A percentile compares a stretch with the other conserved stretches of the same genome.
Conservation (phyloP, 345 rosid genomes). For the Populus deltoides region DNA sequence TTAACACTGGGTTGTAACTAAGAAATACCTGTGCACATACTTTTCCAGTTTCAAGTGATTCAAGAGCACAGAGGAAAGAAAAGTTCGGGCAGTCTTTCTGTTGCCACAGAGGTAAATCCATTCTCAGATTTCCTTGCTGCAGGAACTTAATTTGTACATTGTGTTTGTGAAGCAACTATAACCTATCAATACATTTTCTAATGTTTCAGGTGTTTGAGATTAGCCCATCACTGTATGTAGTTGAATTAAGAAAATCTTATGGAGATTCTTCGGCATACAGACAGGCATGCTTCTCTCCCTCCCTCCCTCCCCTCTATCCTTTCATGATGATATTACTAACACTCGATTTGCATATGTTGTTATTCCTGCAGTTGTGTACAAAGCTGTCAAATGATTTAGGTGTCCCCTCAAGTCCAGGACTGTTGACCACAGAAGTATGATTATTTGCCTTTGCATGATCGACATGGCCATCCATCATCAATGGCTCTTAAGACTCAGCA, state of each 20-base stretch:
- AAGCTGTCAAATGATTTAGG: constrained; percentile 69
- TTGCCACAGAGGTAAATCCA: constrained; percentile 71
- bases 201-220: constrained; percentile 71
- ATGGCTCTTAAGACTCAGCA: too few species aligned
- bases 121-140: too few species aligned
- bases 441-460: background rate
- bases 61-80: constrained; percentile 53
- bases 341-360: background rate
- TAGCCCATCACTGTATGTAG: constrained; percentile 71
- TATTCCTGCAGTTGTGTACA: constrained; percentile 65
- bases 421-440: constrained; percentile 32
- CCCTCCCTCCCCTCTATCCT: background rate
- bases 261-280: constrained; percentile 78
- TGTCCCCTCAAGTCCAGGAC: constrained; percentile 33
- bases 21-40: background rate
- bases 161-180: background rate
- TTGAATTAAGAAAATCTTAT: constrained; percentile 73
- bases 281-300: constrained; percentile 46
- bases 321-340: background rate
- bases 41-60: constrained; percentile 58
- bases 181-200: background rate
- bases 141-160: too few species aligned
- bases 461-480: too few species aligned
- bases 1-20: background rate
- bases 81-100: constrained; percentile 57